A percentile compares a stretch with the other conserved stretches of the same genome.
Conservation (phyloP, 306 rosid genomes). For the Vachellia pachyceras region DNA sequence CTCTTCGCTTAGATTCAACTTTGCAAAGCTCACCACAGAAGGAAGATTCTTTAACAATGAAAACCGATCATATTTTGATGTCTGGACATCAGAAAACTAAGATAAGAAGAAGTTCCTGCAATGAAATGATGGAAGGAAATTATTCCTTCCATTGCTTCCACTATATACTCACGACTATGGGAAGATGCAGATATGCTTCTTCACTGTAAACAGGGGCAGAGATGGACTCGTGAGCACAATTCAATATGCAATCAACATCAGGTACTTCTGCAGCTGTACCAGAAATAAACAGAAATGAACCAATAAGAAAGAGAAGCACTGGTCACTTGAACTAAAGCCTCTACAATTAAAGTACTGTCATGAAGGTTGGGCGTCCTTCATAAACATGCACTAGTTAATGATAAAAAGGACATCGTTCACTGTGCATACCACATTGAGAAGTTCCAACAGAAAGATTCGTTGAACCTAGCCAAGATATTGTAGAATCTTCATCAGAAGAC, state of each 20-base stretch:
- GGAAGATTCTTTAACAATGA: slow-evolving; percentile 72
- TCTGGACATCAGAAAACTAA: slow-evolving; percentile 58
- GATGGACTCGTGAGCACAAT: slow-evolving; percentile 67
- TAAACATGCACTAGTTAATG: slow-evolving; percentile 21
- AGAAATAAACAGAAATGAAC: slow-evolving; percentile 19
- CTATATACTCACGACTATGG: slow-evolving; percentile 64
- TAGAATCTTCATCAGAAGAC: slow-evolving; percentile 38
- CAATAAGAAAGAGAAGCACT: slow-evolving; percentile 27
- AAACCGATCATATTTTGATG: slow-evolving; percentile 80
- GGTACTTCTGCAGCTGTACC: slow-evolving; percentile 56
- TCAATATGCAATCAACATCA: slow-evolving; percentile 72
- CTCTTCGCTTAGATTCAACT: slow-evolving; percentile 65
- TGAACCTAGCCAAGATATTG: slow-evolving; percentile 70
- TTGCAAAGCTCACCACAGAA: slow-evolving; percentile 78
- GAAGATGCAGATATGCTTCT: slow-evolving; percentile 77
- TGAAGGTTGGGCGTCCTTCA: slow-evolving; percentile 5
- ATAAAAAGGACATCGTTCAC: slow-evolving; percentile 12
- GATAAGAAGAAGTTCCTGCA: slow-evolving; percentile 38
- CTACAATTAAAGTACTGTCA: background rate
- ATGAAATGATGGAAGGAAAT: background rate
- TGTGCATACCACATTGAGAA: slow-evolving; percentile 63
- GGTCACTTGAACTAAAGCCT: background rate
- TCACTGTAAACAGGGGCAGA: slow-evolving; percentile 43
- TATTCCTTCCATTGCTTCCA: slow-evolving; percentile 37
- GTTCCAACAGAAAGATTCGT: slow-evolving; percentile 76